Evolutionary conservation across 2,329 filamentous ascomycete species (phyloP), one percentile per base, ranked within the genome.

Genomic region (Stachybotrys echinatus): DNA sequence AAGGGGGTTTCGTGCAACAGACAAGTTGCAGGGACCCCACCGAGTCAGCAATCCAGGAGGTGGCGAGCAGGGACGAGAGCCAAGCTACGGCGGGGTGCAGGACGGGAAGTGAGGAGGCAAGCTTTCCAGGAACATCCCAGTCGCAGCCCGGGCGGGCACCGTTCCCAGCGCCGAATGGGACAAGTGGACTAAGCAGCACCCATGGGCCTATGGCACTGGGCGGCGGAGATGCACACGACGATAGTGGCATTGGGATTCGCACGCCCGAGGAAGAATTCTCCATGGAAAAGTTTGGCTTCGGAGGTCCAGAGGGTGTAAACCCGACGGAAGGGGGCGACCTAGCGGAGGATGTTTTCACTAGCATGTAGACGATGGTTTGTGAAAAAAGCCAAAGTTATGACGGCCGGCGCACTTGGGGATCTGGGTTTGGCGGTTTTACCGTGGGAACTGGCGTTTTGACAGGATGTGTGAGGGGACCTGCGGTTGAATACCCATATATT

Each of bases 1-100:
- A 92, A 59, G 92, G 92, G 47, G 92, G 92, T 0, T 96, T 96
- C 63, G 84, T 96, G 74, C 76, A 77, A 56, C 77, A 78, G 51
- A 80, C 73, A 55, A 69, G 68, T 7, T 69, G 68, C 4, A 67
- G 67, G 12, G 60, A 61, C 7, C 54, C 61, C 12, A 59, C 61
- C 7, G 57, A 61, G 4, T 54, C 52, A 19, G 53, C 27, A 8
- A 34, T 8, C 14, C 27, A 34, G 27, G 10, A 70, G 42, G 50
- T 62, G 2, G 55, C 65, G 8, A 63, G 58, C 34, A 69, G 70
- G 47, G 67, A 74, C 22, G 55, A 63, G 6, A 70, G 58, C 49
- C 62, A n/a, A 34, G 14, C 27, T 14, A 34, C 10, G 27, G 14
- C 27, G 27, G 3, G 27, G 5, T 10, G 27, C 27, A 14, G 27